Conservation (phyloP, 1,284 basidiomycete genomes). For the Tilletia horrida region DNA sequence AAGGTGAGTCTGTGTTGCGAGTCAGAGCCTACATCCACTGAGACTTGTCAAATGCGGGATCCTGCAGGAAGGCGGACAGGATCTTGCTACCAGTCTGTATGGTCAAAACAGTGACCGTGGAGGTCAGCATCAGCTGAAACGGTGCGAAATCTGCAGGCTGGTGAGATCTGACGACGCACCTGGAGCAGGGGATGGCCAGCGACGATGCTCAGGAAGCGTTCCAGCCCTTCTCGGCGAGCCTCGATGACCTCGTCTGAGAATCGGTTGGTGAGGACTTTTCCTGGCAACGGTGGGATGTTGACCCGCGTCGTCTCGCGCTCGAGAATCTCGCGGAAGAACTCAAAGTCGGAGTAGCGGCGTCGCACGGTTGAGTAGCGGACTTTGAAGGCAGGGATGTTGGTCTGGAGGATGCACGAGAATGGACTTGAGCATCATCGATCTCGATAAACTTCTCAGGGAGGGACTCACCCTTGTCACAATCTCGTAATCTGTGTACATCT, state of each 20-base stretch:
- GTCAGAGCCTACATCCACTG: constrained; percentile 18
- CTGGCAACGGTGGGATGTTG: constrained; percentile 92
- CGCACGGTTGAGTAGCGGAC: constrained; percentile 89
- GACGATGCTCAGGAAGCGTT: constrained; percentile 91
- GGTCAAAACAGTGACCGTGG: neutral
- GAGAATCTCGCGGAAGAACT: constrained; percentile 95
- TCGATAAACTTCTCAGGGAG: neutral
- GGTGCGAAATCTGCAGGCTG: neutral
- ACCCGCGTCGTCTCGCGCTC: constrained; percentile 95
- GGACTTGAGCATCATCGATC: neutral
- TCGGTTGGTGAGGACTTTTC: constrained; percentile 68
- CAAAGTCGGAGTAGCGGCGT: constrained; percentile 95
- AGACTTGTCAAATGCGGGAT: constrained; percentile 63
- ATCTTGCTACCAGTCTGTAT: constrained; percentile 90
- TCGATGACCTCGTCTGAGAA: constrained; percentile 99
- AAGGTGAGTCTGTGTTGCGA: neutral
- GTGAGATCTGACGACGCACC: too few relatives aligned
- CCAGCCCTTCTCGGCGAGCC: constrained; percentile 81
- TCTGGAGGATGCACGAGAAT: constrained; percentile 60
- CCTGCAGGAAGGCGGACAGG: constrained; percentile 87
- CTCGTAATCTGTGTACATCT: constrained; percentile 99
- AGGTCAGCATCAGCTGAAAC: constrained; percentile 2
- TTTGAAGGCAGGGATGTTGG: constrained; percentile 98
- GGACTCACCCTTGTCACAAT: constrained; percentile 83
- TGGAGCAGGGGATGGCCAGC: constrained; percentile 94